A percentile compares a stretch with the other conserved stretches of the same genome.
phyloP scores from a whole-genome alignment of 108 stramenopile genomes.

The Cylindrotheca fusiformis region DNA sequence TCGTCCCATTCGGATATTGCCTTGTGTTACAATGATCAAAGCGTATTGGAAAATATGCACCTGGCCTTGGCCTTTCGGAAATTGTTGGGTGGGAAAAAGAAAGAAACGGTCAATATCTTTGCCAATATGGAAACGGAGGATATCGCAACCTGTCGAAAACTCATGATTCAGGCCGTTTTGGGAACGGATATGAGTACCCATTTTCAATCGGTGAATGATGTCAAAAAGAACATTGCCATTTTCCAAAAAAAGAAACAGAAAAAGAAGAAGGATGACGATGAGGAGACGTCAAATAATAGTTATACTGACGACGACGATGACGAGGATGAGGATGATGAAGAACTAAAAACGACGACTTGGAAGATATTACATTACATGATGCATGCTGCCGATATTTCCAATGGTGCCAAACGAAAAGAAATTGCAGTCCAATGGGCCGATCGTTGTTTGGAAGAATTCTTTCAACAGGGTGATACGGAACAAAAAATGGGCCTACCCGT shows the following conservation, averaged over 20 bases:
- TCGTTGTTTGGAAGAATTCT: slow-evolving; percentile 69
- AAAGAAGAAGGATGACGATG: slow-evolving; percentile 14
- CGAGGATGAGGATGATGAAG: slow-evolving; percentile 8
- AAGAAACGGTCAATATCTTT: slow-evolving; percentile 27
- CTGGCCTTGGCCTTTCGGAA: slow-evolving; percentile 46
- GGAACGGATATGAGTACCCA: slow-evolving; percentile 68
- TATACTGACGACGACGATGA: slow-evolving; percentile 8
- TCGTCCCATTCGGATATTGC: slow-evolving; percentile 57
- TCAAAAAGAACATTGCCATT: slow-evolving; percentile 1
- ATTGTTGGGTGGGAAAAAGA: slow-evolving; percentile 24
- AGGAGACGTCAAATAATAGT: slow-evolving; percentile 7
- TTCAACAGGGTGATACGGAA: slow-evolving; percentile 76
- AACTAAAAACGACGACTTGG: neutral
- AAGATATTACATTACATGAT: slow-evolving; percentile 47
- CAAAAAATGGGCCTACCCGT: slow-evolving; percentile 50
- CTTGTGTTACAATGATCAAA: slow-evolving; percentile 66
- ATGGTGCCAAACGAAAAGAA: slow-evolving; percentile 51
- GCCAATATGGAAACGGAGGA: slow-evolving; percentile 20
- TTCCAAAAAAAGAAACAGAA: slow-evolving; percentile 7
- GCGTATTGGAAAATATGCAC: slow-evolving; percentile 78
- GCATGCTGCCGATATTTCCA: slow-evolving; percentile 79
- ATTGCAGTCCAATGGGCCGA: slow-evolving; percentile 65
- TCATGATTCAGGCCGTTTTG: slow-evolving; percentile 47
- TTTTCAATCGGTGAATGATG: slow-evolving; percentile 34
- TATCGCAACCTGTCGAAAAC: slow-evolving; percentile 21